Base-by-base conservation (phyloP, 441 rosid genomes). In the Brassica hybrid region DNA sequence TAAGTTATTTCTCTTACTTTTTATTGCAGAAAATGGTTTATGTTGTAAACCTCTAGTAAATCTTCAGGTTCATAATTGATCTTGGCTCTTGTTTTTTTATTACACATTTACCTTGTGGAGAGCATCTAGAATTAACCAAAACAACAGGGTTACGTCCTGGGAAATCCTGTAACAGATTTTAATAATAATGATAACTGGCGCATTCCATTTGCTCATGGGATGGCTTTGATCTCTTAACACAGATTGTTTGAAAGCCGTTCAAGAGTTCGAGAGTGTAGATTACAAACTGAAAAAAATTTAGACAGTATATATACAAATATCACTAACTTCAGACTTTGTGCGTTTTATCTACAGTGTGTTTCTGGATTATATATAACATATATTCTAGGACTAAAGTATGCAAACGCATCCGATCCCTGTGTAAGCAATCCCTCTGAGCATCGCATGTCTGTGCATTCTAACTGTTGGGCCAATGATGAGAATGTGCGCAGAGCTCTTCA, bases 401-500 rank as follows among this genome's bases (percentile, higher is more conserved):
- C 3, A 3, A 45, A 8, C 9, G 14, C 50, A 34, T 21, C 74
- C 36, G 54, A 54, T 71, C 18, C 52, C 38, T 57, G 1, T 34
- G 54, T 32, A 65, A 65, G 12, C 41, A 27, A 7, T n/a, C 65
- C 65, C 1, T 1, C 12, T 13, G 65, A 27, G 65, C 65, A 27
- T 27, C 65, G 54, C 12, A 11, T 30, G 64, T 1, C 8, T 77
- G 13, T 83, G 65, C 83, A 88, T 0, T 65, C 82, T 50, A 4
- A 25, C 5, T 60, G 68, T 2, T 89, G 97, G 94, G 82, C 52
- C 86, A 34, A 88, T 17, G 80, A 88, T 13, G 65, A 77, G 6
- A 73, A 56, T 1, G 94, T 91, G 32, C 86, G 70, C 1, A 65
- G 74, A 43, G 88, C 92, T 4, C 87, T 91, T 45, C 77, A 81